Evolutionary conservation across 345 rosid species (phyloP).

Genomic region (Boechera stricta): DNA sequence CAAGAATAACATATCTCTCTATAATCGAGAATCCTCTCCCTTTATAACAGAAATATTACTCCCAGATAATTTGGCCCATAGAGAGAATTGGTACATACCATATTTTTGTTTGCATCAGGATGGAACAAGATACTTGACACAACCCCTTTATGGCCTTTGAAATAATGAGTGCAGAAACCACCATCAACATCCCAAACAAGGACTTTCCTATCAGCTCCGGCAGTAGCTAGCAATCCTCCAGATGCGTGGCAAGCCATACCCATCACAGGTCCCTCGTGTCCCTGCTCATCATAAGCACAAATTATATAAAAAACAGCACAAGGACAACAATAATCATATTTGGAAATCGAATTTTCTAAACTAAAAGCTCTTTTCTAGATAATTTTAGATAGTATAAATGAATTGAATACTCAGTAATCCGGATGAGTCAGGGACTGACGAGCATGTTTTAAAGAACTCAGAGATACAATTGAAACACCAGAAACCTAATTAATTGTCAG

Average conservation of each 20-base stretch:
- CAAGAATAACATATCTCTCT: background rate
- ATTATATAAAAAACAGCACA: background rate
- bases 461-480: background rate
- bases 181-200: constrained; percentile 99
- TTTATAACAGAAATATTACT: background rate
- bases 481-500: background rate
- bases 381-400: constrained; percentile 1
- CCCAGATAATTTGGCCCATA: background rate
- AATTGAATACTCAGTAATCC: background rate
- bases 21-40: background rate
- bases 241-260: constrained; percentile 93
- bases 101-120: constrained; percentile 64
- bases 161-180: constrained; percentile 93
- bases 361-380: background rate
- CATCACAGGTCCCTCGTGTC: constrained; percentile 93
- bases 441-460: background rate
- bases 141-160: constrained; percentile 93
- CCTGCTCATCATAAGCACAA: constrained; percentile 52
- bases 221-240: constrained; percentile 93
- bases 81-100: constrained; percentile 57
- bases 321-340: background rate
- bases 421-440: background rate
- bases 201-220: constrained; percentile 98
- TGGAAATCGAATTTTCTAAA: background rate
- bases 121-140: constrained; percentile 80